Percentiles rank a stretch among this genome's conserved stretches.
These are phyloP conservation scores for Spatholobus suberectus DNA, from an alignment of 306 rosid genomes.

Conservation along the genomic window DNA sequence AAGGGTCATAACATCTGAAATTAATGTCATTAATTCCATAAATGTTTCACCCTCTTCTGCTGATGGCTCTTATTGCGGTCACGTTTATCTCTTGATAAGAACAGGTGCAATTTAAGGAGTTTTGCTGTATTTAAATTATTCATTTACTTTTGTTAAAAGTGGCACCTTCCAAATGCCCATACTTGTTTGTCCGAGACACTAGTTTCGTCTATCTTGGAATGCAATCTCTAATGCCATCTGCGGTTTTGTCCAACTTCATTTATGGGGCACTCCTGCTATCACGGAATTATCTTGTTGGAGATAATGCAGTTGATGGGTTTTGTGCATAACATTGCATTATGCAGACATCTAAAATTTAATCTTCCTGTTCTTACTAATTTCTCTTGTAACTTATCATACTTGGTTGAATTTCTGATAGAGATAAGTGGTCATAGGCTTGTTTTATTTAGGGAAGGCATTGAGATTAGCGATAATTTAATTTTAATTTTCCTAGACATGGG, in stretches of 20 bases:
- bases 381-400: background rate
- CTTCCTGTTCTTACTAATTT: background rate
- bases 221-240: slow-evolving; percentile 31
- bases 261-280: slow-evolving; percentile 35
- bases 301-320: slow-evolving; percentile 38
- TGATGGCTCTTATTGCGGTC: slow-evolving; percentile 38
- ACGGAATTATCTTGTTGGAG: slow-evolving; percentile 38
- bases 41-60: slow-evolving; percentile 34
- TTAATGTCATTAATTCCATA: slow-evolving; percentile 14
- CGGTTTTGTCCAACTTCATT: slow-evolving; percentile 51
- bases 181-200: slow-evolving; percentile 27
- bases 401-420: slow-evolving; percentile 1
- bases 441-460: background rate
- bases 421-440: background rate
- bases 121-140: background rate
- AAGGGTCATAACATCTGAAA: background rate
- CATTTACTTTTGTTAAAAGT: slow-evolving; percentile 28
- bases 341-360: background rate
- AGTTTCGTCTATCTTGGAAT: slow-evolving; percentile 18
- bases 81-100: slow-evolving; percentile 27
- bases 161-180: slow-evolving; percentile 38
- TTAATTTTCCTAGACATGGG: too few species aligned
- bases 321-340: slow-evolving; percentile 42
- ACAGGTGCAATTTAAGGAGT: slow-evolving; percentile 7
- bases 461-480: background rate